phyloP scores from a whole-genome alignment of 169 alveolate genomes.

The Plasmodium gallinaceum region DNA sequence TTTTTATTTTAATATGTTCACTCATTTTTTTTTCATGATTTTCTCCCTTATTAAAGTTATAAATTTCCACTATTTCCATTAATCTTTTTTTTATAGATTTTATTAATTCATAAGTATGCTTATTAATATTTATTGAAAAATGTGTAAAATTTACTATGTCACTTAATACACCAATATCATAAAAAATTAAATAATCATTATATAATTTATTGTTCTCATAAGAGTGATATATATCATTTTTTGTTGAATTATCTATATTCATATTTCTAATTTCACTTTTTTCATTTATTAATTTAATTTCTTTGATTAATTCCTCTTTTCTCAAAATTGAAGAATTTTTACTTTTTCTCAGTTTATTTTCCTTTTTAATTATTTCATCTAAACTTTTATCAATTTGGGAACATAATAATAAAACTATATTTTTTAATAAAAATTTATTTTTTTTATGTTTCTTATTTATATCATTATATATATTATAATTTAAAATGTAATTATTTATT shows the following conservation, averaged over 20 bases:
- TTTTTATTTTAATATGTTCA: neutral
- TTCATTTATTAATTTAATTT: slow-evolving; percentile 42
- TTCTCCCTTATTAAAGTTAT: neutral
- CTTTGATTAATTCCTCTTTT: slow-evolving; percentile 19
- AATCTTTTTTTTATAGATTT: slow-evolving; percentile 43
- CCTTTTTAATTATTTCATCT: slow-evolving; percentile 31
- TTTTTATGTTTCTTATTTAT: slow-evolving; percentile 24
- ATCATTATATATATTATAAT: slow-evolving; percentile 39
- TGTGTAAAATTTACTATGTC: slow-evolving; percentile 44
- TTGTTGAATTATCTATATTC: neutral
- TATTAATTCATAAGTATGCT: slow-evolving; percentile 40
- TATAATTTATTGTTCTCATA: slow-evolving; percentile 8
- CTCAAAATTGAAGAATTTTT: neutral
- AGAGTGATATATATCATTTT: neutral
- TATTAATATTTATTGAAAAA: slow-evolving; percentile 50
- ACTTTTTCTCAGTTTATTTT: neutral
- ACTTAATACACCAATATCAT: slow-evolving; percentile 41
- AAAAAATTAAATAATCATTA: slow-evolving; percentile 35
- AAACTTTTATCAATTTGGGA: slow-evolving; percentile 35
- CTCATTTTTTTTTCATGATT: neutral
- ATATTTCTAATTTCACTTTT: neutral
- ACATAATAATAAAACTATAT: slow-evolving; percentile 35
- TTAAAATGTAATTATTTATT: slow-evolving; percentile 26
- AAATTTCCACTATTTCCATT: slow-evolving; percentile 37
- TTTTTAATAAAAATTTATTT: slow-evolving; percentile 29